phyloP scores from a whole-genome alignment of 768 basidiomycete genomes.

The Pulveroboletus sp. region DNA sequence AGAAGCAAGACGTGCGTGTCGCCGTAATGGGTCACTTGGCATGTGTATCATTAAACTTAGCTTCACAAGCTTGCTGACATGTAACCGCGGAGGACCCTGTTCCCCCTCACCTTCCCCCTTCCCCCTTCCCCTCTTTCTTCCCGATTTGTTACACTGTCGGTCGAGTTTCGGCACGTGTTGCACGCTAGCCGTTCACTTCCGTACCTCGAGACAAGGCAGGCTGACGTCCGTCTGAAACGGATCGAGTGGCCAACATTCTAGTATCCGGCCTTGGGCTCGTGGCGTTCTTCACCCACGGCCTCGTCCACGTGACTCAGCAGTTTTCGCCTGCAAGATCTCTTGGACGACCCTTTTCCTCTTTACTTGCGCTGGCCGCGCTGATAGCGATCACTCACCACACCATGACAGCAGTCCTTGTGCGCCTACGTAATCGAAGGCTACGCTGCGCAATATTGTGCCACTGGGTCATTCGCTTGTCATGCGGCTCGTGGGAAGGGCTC shows the following conservation, averaged over 20 bases:
- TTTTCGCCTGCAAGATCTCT: neutral
- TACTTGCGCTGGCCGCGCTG: neutral
- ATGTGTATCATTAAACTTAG: conserved; percentile 10
- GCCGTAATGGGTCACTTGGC: conserved; percentile 1
- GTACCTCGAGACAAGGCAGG: neutral
- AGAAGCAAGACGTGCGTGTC: neutral
- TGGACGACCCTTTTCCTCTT: no score
- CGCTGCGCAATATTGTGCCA: neutral
- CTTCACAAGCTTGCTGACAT: neutral
- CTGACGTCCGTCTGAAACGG: conserved; percentile 5
- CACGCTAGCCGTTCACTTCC: conserved; percentile 12
- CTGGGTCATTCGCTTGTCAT: conserved; percentile 2
- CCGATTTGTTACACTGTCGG: neutral
- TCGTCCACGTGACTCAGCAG: neutral
- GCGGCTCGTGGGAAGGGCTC: neutral
- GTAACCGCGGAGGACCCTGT: neutral
- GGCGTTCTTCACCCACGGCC: neutral
- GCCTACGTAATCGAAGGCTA: conserved; percentile 19
- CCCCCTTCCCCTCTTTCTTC: no score
- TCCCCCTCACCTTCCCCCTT: neutral
- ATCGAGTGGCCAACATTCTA: neutral
- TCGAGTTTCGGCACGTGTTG: conserved; percentile 15
- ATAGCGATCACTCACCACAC: neutral
- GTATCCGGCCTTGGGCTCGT: neutral
- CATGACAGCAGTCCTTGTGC: neutral